These are phyloP conservation scores for Monosporascus sp. DNA, from an alignment of 2,329 filamentous ascomycete species.

Conservation along the genomic window DNA sequence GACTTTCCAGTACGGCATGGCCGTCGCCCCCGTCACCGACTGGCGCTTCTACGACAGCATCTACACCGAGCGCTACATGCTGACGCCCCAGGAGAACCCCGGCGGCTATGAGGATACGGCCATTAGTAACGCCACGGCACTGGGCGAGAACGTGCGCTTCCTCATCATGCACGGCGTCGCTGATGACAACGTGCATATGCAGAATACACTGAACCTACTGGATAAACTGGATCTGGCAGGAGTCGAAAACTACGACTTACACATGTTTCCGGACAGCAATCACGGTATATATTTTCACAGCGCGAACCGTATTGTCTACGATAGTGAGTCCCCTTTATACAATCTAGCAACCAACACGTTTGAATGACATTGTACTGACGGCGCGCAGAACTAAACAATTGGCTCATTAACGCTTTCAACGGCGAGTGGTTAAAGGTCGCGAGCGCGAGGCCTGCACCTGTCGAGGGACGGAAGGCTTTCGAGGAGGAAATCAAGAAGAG, in stretches of 20 bases:
- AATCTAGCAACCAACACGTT: no score
- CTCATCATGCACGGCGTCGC: constrained; percentile 93
- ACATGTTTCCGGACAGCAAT: constrained; percentile 94
- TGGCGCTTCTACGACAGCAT: constrained; percentile 94
- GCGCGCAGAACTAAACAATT: constrained; percentile 68
- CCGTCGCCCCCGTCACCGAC: constrained; percentile 96
- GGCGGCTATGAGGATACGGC: constrained; percentile 71
- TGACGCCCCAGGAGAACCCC: constrained; percentile 78
- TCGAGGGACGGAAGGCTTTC: constrained; percentile 14
- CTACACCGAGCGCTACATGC: constrained; percentile 97
- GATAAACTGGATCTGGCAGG: constrained; percentile 78
- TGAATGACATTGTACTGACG: constrained; percentile 25
- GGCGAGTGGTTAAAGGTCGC: constrained; percentile 76
- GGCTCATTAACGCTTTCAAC: constrained; percentile 96
- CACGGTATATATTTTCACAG: constrained; percentile 95
- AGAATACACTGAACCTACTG: constrained; percentile 83
- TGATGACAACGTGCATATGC: constrained; percentile 96
- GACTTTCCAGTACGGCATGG: constrained; percentile 96
- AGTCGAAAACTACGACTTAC: constrained; percentile 92
- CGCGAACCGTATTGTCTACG: constrained; percentile 84
- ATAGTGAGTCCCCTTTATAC: constrained; percentile 59
- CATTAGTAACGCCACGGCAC: constrained; percentile 67
- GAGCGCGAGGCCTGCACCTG: constrained; percentile 39
- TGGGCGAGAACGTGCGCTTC: constrained; percentile 77
- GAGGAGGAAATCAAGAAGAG: constrained; percentile 14